These are phyloP conservation scores for Sporothrix brunneoviolacea DNA, from an alignment of 2,329 filamentous ascomycete genomes.

Conservation along the genomic window DNA sequence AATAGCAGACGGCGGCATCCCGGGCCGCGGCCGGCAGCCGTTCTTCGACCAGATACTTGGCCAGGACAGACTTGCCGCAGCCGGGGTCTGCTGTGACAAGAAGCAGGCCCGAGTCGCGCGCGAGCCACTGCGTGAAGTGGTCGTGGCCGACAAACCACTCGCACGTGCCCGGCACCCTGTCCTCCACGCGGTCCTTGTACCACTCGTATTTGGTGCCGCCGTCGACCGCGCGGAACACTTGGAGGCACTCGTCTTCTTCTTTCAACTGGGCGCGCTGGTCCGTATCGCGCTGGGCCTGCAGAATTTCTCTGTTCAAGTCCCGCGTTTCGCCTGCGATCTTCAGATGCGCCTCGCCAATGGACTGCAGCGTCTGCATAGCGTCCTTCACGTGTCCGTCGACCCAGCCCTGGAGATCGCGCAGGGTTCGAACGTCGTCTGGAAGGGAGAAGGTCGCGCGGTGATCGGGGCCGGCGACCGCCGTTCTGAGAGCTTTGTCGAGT, in stretches of 20 bases:
- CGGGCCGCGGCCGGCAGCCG: neutral
- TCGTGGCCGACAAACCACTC: slow-evolving; percentile 8
- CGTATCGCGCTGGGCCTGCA: too few species aligned
- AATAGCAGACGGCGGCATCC: slow-evolving; percentile 30
- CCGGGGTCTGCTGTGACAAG: slow-evolving; percentile 10
- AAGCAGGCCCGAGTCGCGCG: neutral
- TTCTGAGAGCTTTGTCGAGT: too few species aligned
- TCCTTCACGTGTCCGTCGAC: too few species aligned
- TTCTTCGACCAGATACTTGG: neutral
- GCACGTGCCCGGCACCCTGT: slow-evolving; percentile 5
- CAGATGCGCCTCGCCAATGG: too few species aligned
- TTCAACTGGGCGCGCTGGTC: too few species aligned
- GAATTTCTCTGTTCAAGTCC: too few species aligned
- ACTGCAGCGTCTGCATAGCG: too few species aligned
- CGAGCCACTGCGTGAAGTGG: slow-evolving; percentile 3
- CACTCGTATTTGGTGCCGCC: neutral
- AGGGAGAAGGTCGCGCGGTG: too few species aligned
- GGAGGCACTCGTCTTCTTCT: neutral
- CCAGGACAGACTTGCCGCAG: slow-evolving; percentile 11
- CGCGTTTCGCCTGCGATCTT: too few species aligned
- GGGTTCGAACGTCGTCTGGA: too few species aligned
- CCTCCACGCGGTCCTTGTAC: neutral
- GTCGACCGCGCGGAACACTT: neutral
- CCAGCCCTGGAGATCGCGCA: too few species aligned
- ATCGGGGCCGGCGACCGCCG: too few species aligned